Evolutionary conservation across 352 stramenopile genomes (phyloP), one percentile per base, ranked within the genome.

Genomic region (Phytophthora agathidicida): DNA sequence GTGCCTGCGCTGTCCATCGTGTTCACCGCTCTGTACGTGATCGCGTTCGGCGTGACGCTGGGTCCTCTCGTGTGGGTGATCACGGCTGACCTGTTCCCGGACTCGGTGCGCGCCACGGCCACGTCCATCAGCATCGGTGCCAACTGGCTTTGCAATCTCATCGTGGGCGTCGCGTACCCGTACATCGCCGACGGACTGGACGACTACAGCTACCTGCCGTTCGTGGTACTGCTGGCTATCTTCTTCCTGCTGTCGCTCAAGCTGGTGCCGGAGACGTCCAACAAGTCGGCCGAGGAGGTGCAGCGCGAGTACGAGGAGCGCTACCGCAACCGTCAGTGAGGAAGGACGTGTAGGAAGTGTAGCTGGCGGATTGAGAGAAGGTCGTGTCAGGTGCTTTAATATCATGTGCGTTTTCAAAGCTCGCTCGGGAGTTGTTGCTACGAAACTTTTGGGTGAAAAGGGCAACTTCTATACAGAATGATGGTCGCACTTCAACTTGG

Each of bases 281-380:
- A 73, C 32, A 83, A 83, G 38, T 80, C 79, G 23, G 73, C 48
- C 17, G 69, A 85, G 7, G 74, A 84, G 46, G 83, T 89, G 55
- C 68, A 75, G 30, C 53, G 37, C n/a, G 61, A 68, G 43, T 85
- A 64, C 55, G 55, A 64, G 36, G 45, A 64, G 30, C 55, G 55
- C 19, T 46, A 53, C 31, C 45, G 45, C 31, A 36, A 20, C n/a
- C 51, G 51, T 31, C 51, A 60, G 8, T 60, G 44, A 36, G 37
- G 16, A 41, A 10, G 37, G n/a, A n/a, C n/a, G n/a, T n/a, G n/a
- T n/a, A n/a, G n/a, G n/a, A n/a, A n/a, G n/a, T n/a, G n/a, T n/a
- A n/a, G n/a, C n/a, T n/a, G n/a, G n/a, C n/a, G n/a, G n/a, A n/a
- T n/a, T n/a, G n/a, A n/a, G n/a, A n/a, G n/a, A n/a, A n/a, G n/a